Evolutionary conservation across 1,139 yeast genomes (phyloP).

Genomic region (Magnusiomyces magnusii): DNA sequence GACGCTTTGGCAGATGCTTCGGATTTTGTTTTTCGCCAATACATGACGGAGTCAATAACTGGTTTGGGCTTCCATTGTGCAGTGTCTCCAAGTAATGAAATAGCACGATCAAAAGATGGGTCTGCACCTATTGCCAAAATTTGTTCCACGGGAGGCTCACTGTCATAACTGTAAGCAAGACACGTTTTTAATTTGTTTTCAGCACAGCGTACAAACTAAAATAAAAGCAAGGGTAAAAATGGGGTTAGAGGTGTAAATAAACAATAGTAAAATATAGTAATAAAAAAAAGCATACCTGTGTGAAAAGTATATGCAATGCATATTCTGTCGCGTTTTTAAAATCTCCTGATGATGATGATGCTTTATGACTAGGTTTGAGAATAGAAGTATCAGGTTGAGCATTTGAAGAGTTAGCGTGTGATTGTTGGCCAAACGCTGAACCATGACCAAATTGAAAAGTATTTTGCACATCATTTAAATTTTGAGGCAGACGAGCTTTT

Average conservation of each 20-base stretch:
- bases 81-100: slow-evolving; percentile 80
- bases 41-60: slow-evolving; percentile 96
- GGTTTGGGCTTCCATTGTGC: slow-evolving; percentile 90
- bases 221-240: neutral
- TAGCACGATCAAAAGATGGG: slow-evolving; percentile 74
- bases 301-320: slow-evolving; percentile 86
- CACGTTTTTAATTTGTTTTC: slow-evolving; percentile 77
- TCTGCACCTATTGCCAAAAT: slow-evolving; percentile 85
- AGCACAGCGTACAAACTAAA: slow-evolving; percentile 74
- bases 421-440: neutral
- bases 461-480: slow-evolving; percentile 1
- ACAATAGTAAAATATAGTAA: neutral
- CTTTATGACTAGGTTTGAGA: neutral
- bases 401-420: neutral
- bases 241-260: neutral
- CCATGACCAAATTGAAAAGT: slow-evolving; percentile 3
- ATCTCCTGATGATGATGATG: slow-evolving; percentile 19
- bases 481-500: neutral
- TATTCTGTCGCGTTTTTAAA: slow-evolving; percentile 81
- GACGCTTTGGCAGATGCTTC: slow-evolving; percentile 75
- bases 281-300: slow-evolving; percentile 54
- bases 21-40: slow-evolving; percentile 89
- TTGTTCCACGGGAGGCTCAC: slow-evolving; percentile 76
- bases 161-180: slow-evolving; percentile 45
- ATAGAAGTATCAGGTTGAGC: neutral